phyloP scores from a whole-genome alignment of 345 rosid genomes.

The Euphorbia lathyris region DNA sequence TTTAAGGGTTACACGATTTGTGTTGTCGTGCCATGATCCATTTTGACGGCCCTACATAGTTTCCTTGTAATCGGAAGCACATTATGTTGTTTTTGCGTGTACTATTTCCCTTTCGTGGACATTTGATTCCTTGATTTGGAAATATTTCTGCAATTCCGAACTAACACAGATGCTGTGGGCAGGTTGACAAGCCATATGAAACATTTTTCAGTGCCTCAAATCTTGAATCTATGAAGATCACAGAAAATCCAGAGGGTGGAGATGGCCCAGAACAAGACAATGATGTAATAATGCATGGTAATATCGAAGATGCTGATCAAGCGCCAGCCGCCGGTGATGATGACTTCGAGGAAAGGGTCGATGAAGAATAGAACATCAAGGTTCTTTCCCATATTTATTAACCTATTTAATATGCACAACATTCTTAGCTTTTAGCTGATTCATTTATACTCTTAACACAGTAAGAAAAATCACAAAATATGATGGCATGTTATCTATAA shows the following conservation, averaged over 20 bases:
- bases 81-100: neutral
- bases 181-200: constrained; percentile 77
- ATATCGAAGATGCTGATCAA: constrained; percentile 36
- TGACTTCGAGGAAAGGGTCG: constrained; percentile 42
- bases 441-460: too few species aligned
- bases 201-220: constrained; percentile 60
- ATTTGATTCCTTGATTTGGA: neutral
- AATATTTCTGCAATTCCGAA: neutral
- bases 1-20: too few species aligned
- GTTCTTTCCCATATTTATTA: too few species aligned
- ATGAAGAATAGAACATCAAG: constrained; percentile 20
- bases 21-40: too few species aligned
- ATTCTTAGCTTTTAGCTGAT: neutral
- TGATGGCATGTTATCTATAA: too few species aligned
- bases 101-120: too few species aligned
- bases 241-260: constrained; percentile 18
- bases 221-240: constrained; percentile 45
- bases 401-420: neutral
- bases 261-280: constrained; percentile 17
- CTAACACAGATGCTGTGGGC: constrained; percentile 21
- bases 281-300: constrained; percentile 20
- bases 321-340: constrained; percentile 44
- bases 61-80: neutral
- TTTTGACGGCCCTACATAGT: too few species aligned
- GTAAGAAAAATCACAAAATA: too few species aligned